A percentile compares a stretch with the other conserved stretches of the same genome.
These are phyloP conservation scores for Rhodosporidiobolus sp. DNA, from an alignment of 768 basidiomycete species.

Conservation along the genomic window DNA sequence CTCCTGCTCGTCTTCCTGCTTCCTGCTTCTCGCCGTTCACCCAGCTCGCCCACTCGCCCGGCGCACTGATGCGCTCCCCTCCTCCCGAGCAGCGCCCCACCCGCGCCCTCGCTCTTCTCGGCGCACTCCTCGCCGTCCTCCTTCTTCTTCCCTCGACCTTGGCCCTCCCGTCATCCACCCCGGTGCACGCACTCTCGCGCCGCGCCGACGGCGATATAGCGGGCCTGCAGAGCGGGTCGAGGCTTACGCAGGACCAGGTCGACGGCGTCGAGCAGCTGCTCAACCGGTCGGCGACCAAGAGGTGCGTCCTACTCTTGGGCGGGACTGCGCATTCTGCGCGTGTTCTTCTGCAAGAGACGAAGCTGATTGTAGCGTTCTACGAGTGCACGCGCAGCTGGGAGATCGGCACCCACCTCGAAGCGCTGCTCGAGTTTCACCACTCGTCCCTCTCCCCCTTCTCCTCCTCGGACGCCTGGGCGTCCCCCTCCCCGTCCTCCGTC, in stretches of 20 bases:
- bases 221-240: neutral
- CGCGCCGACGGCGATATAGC: slow-evolving; percentile 1
- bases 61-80: no score
- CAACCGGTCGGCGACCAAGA: slow-evolving; percentile 19
- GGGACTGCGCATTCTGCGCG: rapidly evolving
- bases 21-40: no score
- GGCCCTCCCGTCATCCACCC: neutral
- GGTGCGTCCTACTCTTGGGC: no score
- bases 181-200: neutral
- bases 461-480: neutral
- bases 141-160: neutral
- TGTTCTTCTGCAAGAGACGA: neutral
- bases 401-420: slow-evolving; percentile 23
- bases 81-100: neutral
- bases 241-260: neutral
- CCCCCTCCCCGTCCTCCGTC: slow-evolving; percentile 1
- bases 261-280: neutral
- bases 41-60: no score
- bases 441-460: slow-evolving; percentile 15
- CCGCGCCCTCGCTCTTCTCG: neutral
- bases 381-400: slow-evolving; percentile 22
- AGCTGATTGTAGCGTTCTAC: neutral
- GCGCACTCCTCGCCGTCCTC: neutral
- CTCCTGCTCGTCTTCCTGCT: no score
- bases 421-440: slow-evolving; percentile 15